A percentile compares a stretch with the other conserved stretches of the same genome.
phyloP scores from a whole-genome alignment of 345 rosid genomes.

The Lepidium africanum region DNA sequence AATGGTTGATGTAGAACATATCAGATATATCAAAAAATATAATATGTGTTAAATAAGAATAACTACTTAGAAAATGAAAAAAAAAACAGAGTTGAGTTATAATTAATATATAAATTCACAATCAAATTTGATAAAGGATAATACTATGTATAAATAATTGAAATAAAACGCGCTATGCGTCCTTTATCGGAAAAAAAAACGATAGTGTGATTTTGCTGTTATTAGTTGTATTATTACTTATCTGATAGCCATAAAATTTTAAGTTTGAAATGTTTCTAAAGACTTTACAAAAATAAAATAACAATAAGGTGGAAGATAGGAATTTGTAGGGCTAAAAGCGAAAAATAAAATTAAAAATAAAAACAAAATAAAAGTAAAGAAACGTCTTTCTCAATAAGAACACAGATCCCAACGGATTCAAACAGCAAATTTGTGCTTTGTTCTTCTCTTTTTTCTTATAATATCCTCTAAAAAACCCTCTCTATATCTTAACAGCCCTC shows the following conservation, averaged over 20 bases:
- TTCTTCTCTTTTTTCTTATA: constrained; percentile 14
- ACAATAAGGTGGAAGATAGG: neutral
- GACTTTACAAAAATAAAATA: neutral
- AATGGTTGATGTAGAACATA: no score
- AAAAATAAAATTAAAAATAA: neutral
- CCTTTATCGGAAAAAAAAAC: neutral
- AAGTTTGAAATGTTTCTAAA: constrained; percentile 12
- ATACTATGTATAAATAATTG: no score
- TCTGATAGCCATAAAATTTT: neutral
- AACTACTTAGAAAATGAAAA: no score
- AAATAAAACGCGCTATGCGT: neutral
- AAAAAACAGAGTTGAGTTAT: no score
- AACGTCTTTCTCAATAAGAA: constrained; percentile 66
- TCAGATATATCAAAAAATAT: no score
- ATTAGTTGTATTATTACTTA: neutral
- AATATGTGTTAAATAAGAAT: no score
- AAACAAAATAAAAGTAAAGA: constrained; percentile 31
- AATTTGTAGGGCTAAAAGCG: constrained; percentile 27
- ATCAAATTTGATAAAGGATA: no score
- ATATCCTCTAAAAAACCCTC: constrained; percentile 19
- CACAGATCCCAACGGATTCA: constrained; percentile 94
- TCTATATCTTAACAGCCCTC: constrained; percentile 15
- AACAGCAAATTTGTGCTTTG: constrained; percentile 53
- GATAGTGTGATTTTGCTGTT: neutral
- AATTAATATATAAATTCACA: no score